Percentiles rank a stretch among this genome's conserved stretches.
These are phyloP conservation scores for Lipomyces chichibuensis DNA, from an alignment of 805 yeast genomes.

Conservation along the genomic window DNA sequence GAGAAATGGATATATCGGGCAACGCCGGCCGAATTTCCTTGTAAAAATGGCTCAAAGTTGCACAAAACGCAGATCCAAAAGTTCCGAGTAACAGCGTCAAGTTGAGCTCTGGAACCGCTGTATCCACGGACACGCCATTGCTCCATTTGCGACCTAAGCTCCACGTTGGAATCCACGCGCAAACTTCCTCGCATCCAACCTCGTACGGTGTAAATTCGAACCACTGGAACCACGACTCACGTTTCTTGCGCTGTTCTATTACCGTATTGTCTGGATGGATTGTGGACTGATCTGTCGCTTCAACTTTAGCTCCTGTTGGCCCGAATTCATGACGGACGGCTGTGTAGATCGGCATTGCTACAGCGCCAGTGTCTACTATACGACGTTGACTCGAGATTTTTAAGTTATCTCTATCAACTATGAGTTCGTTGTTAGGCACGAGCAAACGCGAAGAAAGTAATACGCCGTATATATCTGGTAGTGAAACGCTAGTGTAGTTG, in stretches of 20 bases:
- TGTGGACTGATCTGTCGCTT: slow-evolving; percentile 11
- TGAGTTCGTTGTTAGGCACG: slow-evolving; percentile 29
- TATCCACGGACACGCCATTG: slow-evolving; percentile 29
- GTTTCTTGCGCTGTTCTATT: slow-evolving; percentile 4
- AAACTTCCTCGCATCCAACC: slow-evolving; percentile 37
- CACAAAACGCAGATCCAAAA: slow-evolving; percentile 40
- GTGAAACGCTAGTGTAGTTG: slow-evolving; percentile 17
- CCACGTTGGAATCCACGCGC: slow-evolving; percentile 40
- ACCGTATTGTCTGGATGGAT: slow-evolving; percentile 2
- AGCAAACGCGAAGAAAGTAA: slow-evolving; percentile 34
- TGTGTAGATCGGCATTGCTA: slow-evolving; percentile 38
- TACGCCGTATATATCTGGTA: slow-evolving; percentile 37
- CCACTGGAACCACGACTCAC: slow-evolving; percentile 37
- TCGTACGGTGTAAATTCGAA: slow-evolving; percentile 39
- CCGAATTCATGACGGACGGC: slow-evolving; percentile 39
- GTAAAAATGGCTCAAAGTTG: slow-evolving; percentile 37
- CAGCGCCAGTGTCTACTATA: slow-evolving; percentile 34
- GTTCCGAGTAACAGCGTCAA: slow-evolving; percentile 36
- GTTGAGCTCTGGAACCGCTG: slow-evolving; percentile 33
- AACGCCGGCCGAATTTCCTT: slow-evolving; percentile 35
- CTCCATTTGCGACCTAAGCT: slow-evolving; percentile 35
- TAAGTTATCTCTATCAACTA: slow-evolving; percentile 25
- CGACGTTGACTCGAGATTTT: slow-evolving; percentile 35
- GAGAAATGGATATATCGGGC: slow-evolving; percentile 15
- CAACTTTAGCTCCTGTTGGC: slow-evolving; percentile 18